phyloP scores from a whole-genome alignment of 2,329 filamentous ascomycete species.

The Ophiostoma ulmi region DNA sequence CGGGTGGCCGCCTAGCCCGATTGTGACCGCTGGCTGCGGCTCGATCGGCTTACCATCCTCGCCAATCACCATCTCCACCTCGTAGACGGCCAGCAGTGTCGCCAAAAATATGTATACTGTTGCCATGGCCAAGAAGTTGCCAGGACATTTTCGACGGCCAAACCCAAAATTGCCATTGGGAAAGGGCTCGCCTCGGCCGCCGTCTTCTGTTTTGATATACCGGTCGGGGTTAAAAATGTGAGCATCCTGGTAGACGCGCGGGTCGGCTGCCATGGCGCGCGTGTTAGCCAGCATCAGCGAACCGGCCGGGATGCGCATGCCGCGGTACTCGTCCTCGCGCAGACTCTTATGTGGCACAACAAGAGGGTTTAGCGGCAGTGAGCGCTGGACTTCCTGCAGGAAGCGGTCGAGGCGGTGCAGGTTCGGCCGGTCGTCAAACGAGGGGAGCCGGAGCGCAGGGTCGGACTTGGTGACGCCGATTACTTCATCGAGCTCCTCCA shows the following conservation, averaged over 20 bases:
- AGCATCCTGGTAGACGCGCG: constrained; percentile 39
- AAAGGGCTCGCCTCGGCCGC: constrained; percentile 40
- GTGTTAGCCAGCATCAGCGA: constrained; percentile 41
- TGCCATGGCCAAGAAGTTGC: constrained; percentile 46
- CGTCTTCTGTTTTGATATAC: constrained; percentile 31
- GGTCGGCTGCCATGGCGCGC: constrained; percentile 43
- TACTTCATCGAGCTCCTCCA: constrained; percentile 43
- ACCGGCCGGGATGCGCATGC: constrained; percentile 54
- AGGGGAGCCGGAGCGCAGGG: constrained; percentile 37
- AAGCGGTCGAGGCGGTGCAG: constrained; percentile 44
- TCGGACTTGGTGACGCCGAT: constrained; percentile 34
- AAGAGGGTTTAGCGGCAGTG: constrained; percentile 43
- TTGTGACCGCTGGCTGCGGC: constrained; percentile 27
- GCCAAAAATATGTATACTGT: constrained; percentile 41
- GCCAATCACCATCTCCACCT: constrained; percentile 27
- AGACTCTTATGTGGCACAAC: constrained; percentile 52
- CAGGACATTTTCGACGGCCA: constrained; percentile 48
- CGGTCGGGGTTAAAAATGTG: constrained; percentile 45
- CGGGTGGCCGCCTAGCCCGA: constrained; percentile 30
- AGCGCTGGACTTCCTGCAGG: constrained; percentile 45
- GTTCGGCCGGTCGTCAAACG: constrained; percentile 40
- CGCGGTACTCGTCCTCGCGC: constrained; percentile 53
- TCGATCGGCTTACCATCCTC: constrained; percentile 26
- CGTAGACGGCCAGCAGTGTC: constrained; percentile 35
- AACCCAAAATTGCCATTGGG: constrained; percentile 49